phyloP scores from a whole-genome alignment of 345 rosid species.

The Gossypium bickii region DNA sequence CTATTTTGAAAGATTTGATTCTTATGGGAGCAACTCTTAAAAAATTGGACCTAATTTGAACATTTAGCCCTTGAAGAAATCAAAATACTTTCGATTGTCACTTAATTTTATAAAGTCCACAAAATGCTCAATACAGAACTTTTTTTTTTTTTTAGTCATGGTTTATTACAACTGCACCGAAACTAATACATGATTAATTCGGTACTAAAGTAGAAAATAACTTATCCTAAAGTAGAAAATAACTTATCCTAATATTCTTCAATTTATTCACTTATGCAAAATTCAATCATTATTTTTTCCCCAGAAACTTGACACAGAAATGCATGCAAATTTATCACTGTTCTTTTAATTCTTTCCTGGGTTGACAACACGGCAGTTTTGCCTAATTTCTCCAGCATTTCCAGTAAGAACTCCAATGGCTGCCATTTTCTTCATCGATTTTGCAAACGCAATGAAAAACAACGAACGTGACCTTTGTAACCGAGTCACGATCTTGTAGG shows the following conservation, averaged over 20 bases:
- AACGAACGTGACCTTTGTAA: constrained; percentile 12
- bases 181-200: background rate
- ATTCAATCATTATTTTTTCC: background rate
- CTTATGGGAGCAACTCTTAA: too few species aligned
- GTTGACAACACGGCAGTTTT: constrained; percentile 38
- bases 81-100: too few species aligned
- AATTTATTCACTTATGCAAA: background rate
- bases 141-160: too few species aligned
- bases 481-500: constrained; percentile 13
- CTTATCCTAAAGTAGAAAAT: background rate
- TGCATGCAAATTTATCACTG: background rate
- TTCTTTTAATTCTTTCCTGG: background rate
- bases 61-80: too few species aligned
- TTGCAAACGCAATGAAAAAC: constrained; percentile 44
- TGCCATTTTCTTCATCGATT: constrained; percentile 55
- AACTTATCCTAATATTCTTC: too few species aligned
- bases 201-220: background rate
- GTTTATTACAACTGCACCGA: constrained; percentile 7
- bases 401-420: constrained; percentile 36
- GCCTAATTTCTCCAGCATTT: constrained; percentile 47
- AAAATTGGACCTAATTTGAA: too few species aligned
- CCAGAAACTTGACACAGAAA: too few species aligned
- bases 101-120: too few species aligned
- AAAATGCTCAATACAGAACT: too few species aligned
- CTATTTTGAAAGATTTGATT: too few species aligned